Percentiles rank a stretch among this genome's conserved stretches.
These are phyloP conservation scores for Aegilops longissima DNA, from an alignment of 176 grass and related monocot species.

Conservation along the genomic window DNA sequence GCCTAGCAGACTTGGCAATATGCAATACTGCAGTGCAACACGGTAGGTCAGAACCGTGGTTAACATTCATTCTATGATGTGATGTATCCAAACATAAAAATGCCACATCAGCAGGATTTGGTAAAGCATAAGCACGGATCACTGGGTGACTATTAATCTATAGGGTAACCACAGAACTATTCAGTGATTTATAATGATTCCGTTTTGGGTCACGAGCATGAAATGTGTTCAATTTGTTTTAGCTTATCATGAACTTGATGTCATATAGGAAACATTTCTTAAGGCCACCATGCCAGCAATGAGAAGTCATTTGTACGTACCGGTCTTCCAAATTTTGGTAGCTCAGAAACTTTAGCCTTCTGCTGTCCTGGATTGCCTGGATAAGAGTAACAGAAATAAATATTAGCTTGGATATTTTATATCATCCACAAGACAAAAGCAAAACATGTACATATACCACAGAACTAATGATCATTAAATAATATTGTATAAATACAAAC, in stretches of 20 bases:
- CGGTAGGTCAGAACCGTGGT: neutral
- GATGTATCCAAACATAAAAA: neutral
- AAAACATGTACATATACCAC: neutral
- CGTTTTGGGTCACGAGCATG: neutral
- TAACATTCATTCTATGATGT: neutral
- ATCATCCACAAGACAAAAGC: neutral
- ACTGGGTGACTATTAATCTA: neutral
- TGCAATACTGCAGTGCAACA: neutral
- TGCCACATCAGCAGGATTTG: neutral
- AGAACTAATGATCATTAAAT: neutral
- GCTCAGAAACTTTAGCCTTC: slow-evolving; percentile 79
- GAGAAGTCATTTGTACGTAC: slow-evolving; percentile 38
- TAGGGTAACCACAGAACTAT: neutral
- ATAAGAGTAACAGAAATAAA: slow-evolving; percentile 7
- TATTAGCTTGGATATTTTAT: neutral
- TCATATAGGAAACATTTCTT: neutral
- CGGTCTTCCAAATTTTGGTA: slow-evolving; percentile 89
- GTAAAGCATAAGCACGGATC: neutral
- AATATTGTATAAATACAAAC: neutral
- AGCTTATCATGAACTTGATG: neutral
- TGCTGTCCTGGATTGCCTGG: slow-evolving; percentile 92
- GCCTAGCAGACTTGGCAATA: slow-evolving; percentile 11
- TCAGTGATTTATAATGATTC: no score
- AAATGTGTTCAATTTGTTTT: neutral
- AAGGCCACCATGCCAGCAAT: neutral